Percentiles rank a stretch among this genome's conserved stretches.
Conservation (phyloP, 805 yeast species). For the Candida boleticola region DNA sequence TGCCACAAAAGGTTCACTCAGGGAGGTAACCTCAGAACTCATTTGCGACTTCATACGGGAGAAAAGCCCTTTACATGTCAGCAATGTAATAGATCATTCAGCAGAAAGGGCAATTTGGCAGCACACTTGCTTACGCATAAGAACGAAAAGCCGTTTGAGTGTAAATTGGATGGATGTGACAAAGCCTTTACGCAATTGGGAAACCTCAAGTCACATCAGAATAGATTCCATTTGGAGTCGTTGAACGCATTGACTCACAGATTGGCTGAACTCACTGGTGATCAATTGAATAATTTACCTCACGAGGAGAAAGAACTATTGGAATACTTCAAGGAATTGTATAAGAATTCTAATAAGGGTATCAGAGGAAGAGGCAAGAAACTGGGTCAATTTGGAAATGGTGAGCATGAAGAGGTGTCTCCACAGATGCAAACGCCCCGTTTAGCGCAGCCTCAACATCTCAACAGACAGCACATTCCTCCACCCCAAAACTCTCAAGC, state of each 20-base stretch:
- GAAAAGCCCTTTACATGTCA: conserved; percentile 87
- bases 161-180: conserved; percentile 77
- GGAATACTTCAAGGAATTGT: conserved; percentile 74
- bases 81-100: conserved; percentile 71
- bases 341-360: conserved; percentile 87
- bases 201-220: conserved; percentile 91
- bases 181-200: conserved; percentile 91
- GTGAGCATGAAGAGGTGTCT: not conserved
- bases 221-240: conserved; percentile 76
- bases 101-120: conserved; percentile 88
- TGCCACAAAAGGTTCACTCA: conserved; percentile 86
- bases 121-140: conserved; percentile 85
- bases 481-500: not conserved
- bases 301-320: conserved; percentile 65
- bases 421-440: not conserved
- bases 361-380: conserved; percentile 84
- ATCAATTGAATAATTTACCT: conserved; percentile 48
- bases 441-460: not conserved
- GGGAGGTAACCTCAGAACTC: conserved; percentile 87
- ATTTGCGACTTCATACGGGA: conserved; percentile 83
- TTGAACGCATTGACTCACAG: conserved; percentile 64
- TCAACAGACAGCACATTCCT: not conserved
- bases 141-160: conserved; percentile 71
- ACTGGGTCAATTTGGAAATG: not conserved
- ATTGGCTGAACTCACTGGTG: conserved; percentile 58